Base-by-base conservation (phyloP, 192 early-diverging fungal genomes). In the Coemansia reversa region DNA sequence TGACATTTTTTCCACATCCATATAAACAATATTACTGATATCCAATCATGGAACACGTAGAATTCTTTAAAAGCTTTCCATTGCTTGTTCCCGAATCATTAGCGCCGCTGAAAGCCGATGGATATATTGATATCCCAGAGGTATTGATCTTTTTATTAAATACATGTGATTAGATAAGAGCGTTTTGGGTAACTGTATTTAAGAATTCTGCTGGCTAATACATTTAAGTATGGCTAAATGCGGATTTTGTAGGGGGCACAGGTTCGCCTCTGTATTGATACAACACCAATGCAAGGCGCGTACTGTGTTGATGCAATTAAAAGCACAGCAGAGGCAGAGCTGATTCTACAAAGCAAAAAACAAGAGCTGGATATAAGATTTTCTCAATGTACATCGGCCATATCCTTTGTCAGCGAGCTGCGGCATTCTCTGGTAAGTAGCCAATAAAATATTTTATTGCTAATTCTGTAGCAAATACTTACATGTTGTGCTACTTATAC, bases 381-480 rank as follows among this genome's bases (percentile, higher is more conserved):
- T 33, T 67, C 51, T n/a, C 77, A 80, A 28, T 80, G 77, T 23
- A 67, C 77, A 24, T 67, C 65, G 3, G 62, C 67, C 2, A 28
- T 80, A 28, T 67, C 77, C 2, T 80, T 80, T 74, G 68, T 71
- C 30, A 61, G 57, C n/a, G 77, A 80, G 28, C 45, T 80, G 33
- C 65, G 66, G 22, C 51, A 80, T 51, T 51, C 68, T 1, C 30
- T 80, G 65, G 76, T 79, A 74, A 68, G 68, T 49, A 52, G 22
- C 27, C n/a, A 12, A 6, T 6, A 28, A 1, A 14, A 30, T 28
- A 28, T 56, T 16, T 1, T 12, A 29, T 6, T 28, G 55, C 27
- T 8, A 19, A n/a, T 29, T n/a, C 18, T 9, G 2, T 19, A 11
- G 28, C 55, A 30, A 56, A 30, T n/a, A 29, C 33, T 18, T 30